Evolutionary conservation across 495 filamentous ascomycete genomes (phyloP), one percentile per base, ranked within the genome.

Genomic region (Talaromyces wortmannii): DNA sequence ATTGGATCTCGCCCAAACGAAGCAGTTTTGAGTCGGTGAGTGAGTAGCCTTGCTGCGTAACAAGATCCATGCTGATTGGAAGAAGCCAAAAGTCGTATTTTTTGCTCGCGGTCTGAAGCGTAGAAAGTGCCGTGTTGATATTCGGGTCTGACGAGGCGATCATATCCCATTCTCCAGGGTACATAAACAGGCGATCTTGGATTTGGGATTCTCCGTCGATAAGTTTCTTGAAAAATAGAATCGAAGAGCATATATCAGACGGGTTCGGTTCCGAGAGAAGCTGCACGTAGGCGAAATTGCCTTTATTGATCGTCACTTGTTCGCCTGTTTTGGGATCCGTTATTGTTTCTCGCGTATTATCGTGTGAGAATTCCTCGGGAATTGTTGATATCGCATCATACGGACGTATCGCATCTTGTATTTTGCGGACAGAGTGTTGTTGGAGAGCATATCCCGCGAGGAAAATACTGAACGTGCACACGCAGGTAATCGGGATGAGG

Each of bases 361-460:
- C 55, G 13, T 51, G 43, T 23, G 43, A 31, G 16, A 45, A 43
- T 15, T 45, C 36, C 0, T 53, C 40, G 30, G 43, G 31, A 6
- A 30, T 15, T 6, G 31, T 32, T 16, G 36, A n/a, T 48, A 52
- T 44, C n/a, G 55, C 42, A 45, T 50, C 48, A 3, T 61, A 72
- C 0, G 80, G 77, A 48, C 74, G 78, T 23, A 89, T 67, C 18
- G 79, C 82, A 59, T 74, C 65, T 66, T 86, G 82, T 31, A 90
- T 75, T 52, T 69, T 79, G 36, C 71, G 77, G 16, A 90, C 79
- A 7, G 85, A 87, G 63, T 82, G 78, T 58, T 90, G 86, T 57
- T 90, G 86, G 23, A 89, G 70, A 11, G 86, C 72, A 64, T 87
- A 89, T 52, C 86, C 86, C 0, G 86, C 85, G 31, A 88, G 69